Evolutionary conservation across 2,329 filamentous ascomycete genomes (phyloP).

Genomic region (Colletotrichum shisoi): DNA sequence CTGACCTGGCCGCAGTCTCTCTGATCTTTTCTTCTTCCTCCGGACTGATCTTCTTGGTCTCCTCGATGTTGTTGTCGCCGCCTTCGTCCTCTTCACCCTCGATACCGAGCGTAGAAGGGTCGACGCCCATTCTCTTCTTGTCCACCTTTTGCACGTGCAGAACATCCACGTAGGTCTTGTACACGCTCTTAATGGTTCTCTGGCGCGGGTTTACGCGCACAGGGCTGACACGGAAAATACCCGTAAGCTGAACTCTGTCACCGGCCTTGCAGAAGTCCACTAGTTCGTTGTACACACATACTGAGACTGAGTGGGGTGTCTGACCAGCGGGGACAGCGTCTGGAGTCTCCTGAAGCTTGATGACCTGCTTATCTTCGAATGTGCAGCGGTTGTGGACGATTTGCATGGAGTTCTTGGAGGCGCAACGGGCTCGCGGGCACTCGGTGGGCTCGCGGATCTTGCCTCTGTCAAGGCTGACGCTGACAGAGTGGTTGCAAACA

Average conservation of each 20-base stretch:
- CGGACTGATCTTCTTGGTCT: constrained; percentile 80
- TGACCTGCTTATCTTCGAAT: constrained; percentile 97
- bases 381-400: constrained; percentile 95
- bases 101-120: constrained; percentile 85
- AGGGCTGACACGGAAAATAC: constrained; percentile 94
- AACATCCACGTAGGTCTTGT: constrained; percentile 97
- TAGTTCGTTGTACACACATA: constrained; percentile 95
- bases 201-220: constrained; percentile 94
- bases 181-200: constrained; percentile 89
- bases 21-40: constrained; percentile 92
- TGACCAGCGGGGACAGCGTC: constrained; percentile 94
- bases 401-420: constrained; percentile 93
- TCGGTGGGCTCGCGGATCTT: constrained; percentile 94
- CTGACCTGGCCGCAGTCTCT: constrained; percentile 77
- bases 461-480: constrained; percentile 90
- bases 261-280: constrained; percentile 98
- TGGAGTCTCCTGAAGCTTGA: constrained; percentile 97
- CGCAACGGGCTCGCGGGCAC: constrained; percentile 83
- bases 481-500: constrained; percentile 88
- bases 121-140: constrained; percentile 90
- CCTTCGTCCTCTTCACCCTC: constrained; percentile 71
- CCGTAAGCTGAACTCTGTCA: constrained; percentile 93
- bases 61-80: constrained; percentile 79
- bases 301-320: constrained; percentile 94
- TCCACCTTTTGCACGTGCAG: constrained; percentile 96